Conservation (phyloP, 371 early-diverging fungal genomes). For the Enterocytospora artemiae region DNA sequence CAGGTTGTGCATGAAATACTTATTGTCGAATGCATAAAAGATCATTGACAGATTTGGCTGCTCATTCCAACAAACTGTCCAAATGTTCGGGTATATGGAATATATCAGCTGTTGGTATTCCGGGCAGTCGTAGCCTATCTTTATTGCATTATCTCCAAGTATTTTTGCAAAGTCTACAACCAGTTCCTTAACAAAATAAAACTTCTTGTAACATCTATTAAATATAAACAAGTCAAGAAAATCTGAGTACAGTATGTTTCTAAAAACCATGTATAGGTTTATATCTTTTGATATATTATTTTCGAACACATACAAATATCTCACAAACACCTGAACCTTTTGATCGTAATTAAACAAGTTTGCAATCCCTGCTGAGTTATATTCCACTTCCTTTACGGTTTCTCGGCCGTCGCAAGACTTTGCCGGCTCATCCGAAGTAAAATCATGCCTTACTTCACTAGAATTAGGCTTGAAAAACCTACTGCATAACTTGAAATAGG, state of each 20-base stretch:
- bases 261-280: slow-evolving; percentile 9
- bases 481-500: slow-evolving; percentile 4
- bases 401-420: too few species aligned
- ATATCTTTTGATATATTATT: not conserved
- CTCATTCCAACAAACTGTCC: not conserved
- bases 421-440: too few species aligned
- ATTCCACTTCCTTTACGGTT: too few species aligned
- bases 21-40: slow-evolving; percentile 8
- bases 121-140: slow-evolving; percentile 16
- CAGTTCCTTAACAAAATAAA: slow-evolving; percentile 25
- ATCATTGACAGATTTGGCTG: not conserved
- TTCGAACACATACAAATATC: slow-evolving; percentile 19
- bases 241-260: not conserved
- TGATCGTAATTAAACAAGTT: not conserved
- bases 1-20: not conserved
- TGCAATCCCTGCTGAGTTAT: not conserved
- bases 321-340: slow-evolving; percentile 6
- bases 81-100: not conserved
- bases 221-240: slow-evolving; percentile 13
- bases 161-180: slow-evolving; percentile 13
- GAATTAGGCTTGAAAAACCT: too few species aligned
- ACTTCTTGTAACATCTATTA: not conserved
- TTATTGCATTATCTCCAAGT: slow-evolving; percentile 4
- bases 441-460: too few species aligned
- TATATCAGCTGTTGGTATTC: slow-evolving; percentile 5